Conservation (phyloP, 1,139 yeast species). For the Sugiyamaella grinbergsii region DNA sequence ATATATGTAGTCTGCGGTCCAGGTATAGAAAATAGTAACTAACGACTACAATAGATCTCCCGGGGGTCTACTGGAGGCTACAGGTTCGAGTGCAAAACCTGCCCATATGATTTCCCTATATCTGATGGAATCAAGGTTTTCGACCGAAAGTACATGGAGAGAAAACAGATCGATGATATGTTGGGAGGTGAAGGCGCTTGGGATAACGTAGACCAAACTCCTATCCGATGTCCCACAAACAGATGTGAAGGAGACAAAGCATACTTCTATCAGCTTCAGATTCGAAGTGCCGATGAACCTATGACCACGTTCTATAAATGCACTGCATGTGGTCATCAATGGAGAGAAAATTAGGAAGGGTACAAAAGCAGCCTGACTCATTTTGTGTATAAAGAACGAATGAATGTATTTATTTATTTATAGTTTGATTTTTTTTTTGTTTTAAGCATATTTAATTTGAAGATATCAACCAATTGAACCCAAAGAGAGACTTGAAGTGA, state of each 20-base stretch:
- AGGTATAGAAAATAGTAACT: neutral
- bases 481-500: too few species aligned
- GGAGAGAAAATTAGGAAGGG: slow-evolving; percentile 79
- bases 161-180: slow-evolving; percentile 94
- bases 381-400: neutral
- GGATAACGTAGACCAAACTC: slow-evolving; percentile 86
- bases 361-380: neutral
- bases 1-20: too few species aligned
- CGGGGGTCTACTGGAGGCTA: slow-evolving; percentile 31
- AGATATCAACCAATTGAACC: too few species aligned
- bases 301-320: slow-evolving; percentile 96
- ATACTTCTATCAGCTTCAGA: slow-evolving; percentile 93
- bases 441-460: slow-evolving; percentile 2
- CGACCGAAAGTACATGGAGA: slow-evolving; percentile 77
- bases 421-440: too few species aligned
- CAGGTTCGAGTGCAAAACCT: slow-evolving; percentile 82
- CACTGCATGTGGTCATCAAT: slow-evolving; percentile 87
- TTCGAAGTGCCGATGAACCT: slow-evolving; percentile 87
- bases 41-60: slow-evolving; percentile 26
- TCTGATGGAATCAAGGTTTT: slow-evolving; percentile 72
- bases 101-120: slow-evolving; percentile 92
- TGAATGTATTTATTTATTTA: slow-evolving; percentile 13
- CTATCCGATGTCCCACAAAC: slow-evolving; percentile 82
- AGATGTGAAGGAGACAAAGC: slow-evolving; percentile 88
- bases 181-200: slow-evolving; percentile 97